Percentiles rank a stretch among this genome's conserved stretches.
phyloP scores from a whole-genome alignment of 1,284 basidiomycete genomes.

The Austroboletus niveus region DNA sequence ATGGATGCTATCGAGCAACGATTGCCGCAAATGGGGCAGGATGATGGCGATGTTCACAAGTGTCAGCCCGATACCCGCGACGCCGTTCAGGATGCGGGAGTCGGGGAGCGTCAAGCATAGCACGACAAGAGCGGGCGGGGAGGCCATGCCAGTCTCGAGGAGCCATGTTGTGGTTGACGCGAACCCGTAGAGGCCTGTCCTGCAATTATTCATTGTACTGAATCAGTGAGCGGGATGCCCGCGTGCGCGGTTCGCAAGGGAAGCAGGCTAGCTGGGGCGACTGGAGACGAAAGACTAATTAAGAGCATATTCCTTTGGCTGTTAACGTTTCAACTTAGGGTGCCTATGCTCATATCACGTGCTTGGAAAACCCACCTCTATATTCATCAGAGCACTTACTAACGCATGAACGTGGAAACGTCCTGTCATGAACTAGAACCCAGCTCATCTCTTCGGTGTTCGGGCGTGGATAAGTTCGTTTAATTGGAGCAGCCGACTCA shows the following conservation, averaged over 20 bases:
- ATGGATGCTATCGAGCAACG: constrained; percentile 14
- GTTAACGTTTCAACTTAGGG: neutral
- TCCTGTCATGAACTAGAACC: too few species aligned
- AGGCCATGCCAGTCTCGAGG: constrained; percentile 22
- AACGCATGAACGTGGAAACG: neutral
- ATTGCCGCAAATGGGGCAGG: constrained; percentile 25
- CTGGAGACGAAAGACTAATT: neutral
- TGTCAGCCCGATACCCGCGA: constrained; percentile 28
- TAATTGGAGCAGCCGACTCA: too few species aligned
- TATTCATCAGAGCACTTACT: neutral
- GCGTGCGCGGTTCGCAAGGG: constrained; percentile 1
- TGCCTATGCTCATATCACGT: constrained; percentile 20
- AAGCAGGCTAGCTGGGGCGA: neutral
- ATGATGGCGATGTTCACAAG: constrained; percentile 26
- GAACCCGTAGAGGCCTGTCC: constrained; percentile 28
- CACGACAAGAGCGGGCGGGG: constrained; percentile 26
- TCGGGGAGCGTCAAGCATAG: constrained; percentile 27
- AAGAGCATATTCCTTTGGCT: constrained; percentile 8
- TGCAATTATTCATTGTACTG: constrained; percentile 21
- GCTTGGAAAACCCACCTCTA: constrained; percentile 15
- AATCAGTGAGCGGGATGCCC: constrained; percentile 1
- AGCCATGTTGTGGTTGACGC: constrained; percentile 21
- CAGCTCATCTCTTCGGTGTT: neutral
- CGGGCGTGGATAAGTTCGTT: too few species aligned
- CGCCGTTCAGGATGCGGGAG: constrained; percentile 26